Percentiles rank a stretch among this genome's conserved stretches.
Conservation (phyloP, 495 filamentous ascomycete species). For the Astrocystis sublimbata region DNA sequence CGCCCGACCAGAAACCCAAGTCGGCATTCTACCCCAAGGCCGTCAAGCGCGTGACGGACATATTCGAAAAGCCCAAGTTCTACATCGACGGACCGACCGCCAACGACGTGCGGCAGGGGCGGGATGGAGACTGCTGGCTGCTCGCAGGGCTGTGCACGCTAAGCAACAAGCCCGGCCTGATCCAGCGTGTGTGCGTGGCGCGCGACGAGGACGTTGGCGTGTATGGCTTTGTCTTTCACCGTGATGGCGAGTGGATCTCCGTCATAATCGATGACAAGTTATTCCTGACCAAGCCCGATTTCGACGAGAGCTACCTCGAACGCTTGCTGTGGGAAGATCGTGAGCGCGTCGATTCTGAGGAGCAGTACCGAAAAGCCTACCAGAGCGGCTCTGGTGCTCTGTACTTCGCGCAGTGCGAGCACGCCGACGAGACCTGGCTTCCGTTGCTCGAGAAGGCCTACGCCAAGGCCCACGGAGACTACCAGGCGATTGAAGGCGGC, state of each 20-base stretch:
- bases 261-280: constrained; percentile 82
- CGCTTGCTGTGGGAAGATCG: constrained; percentile 70
- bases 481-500: constrained; percentile 78
- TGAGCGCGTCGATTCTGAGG: constrained; percentile 70
- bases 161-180: constrained; percentile 74
- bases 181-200: constrained; percentile 82
- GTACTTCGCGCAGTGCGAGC: constrained; percentile 83
- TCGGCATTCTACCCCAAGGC: constrained; percentile 54
- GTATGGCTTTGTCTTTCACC: constrained; percentile 92
- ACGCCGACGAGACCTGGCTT: constrained; percentile 91
- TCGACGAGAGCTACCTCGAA: constrained; percentile 69
- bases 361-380: constrained; percentile 72
- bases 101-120: constrained; percentile 76
- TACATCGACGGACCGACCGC: constrained; percentile 81
- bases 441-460: constrained; percentile 94
- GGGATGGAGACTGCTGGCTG: constrained; percentile 90
- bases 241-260: constrained; percentile 91
- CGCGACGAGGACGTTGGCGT: constrained; percentile 79
- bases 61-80: constrained; percentile 86
- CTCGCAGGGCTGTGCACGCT: constrained; percentile 84
- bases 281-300: constrained; percentile 80
- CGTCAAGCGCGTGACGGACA: constrained; percentile 72
- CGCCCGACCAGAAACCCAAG: constrained; percentile 20
- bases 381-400: constrained; percentile 74
- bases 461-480: constrained; percentile 93